Evolutionary conservation across 129 eudicot genomes (phyloP).

Genomic region (Artemisia tridentata): DNA sequence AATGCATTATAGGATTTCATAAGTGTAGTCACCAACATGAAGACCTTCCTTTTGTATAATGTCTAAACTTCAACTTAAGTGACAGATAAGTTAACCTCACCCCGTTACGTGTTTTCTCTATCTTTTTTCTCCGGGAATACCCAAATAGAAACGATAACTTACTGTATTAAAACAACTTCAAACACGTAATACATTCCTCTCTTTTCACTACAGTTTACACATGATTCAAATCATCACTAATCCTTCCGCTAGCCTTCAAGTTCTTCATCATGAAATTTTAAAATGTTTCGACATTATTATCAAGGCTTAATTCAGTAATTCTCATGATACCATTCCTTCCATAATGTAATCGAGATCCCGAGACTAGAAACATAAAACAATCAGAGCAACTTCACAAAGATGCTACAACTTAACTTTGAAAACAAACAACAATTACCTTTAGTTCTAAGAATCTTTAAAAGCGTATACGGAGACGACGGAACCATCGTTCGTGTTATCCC

Average conservation of each 20-base stretch:
- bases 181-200: too few relatives aligned
- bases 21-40: background rate
- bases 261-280: background rate
- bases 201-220: too few relatives aligned
- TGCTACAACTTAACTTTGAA: too few relatives aligned
- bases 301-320: background rate
- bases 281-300: background rate
- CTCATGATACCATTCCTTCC: too few relatives aligned
- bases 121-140: too few relatives aligned
- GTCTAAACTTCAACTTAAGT: too few relatives aligned
- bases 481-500: slow-evolving; percentile 57
- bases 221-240: too few relatives aligned
- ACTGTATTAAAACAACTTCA: too few relatives aligned
- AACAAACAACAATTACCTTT: slow-evolving; percentile 42
- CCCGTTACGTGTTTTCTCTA: too few relatives aligned
- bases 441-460: slow-evolving; percentile 54
- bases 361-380: background rate
- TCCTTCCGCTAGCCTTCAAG: background rate
- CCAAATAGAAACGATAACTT: too few relatives aligned
- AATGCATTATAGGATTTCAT: background rate
- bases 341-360: background rate
- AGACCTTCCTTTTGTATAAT: background rate
- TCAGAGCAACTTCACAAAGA: background rate
- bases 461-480: slow-evolving; percentile 56
- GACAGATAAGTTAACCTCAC: too few relatives aligned